A percentile compares a stretch with the other conserved stretches of the same genome.
Evolutionary conservation across 2,329 filamentous ascomycete species (phyloP).

Genomic region (Colletotrichum costaricense): DNA sequence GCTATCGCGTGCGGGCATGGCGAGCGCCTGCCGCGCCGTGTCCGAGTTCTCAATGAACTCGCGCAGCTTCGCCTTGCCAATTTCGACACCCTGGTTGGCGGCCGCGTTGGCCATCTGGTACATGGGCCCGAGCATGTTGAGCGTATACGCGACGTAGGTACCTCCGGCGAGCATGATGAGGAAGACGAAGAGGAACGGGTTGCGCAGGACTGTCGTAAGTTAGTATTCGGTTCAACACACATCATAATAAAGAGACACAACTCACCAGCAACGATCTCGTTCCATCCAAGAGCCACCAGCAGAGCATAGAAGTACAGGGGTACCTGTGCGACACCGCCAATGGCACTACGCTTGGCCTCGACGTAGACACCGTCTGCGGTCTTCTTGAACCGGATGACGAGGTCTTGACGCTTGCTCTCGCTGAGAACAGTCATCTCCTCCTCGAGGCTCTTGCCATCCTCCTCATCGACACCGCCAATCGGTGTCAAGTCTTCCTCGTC

Average conservation of each 20-base stretch:
- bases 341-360: slow-evolving; percentile 95
- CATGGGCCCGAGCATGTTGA: slow-evolving; percentile 97
- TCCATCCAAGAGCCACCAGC: slow-evolving; percentile 94
- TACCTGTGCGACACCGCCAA: slow-evolving; percentile 93
- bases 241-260: neutral
- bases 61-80: slow-evolving; percentile 90
- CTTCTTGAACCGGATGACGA: slow-evolving; percentile 97
- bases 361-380: slow-evolving; percentile 97
- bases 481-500: slow-evolving; percentile 91
- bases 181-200: slow-evolving; percentile 92
- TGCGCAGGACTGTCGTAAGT: slow-evolving; percentile 78
- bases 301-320: slow-evolving; percentile 95
- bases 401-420: slow-evolving; percentile 89
- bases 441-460: slow-evolving; percentile 92
- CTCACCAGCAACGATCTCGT: slow-evolving; percentile 94
- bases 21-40: slow-evolving; percentile 83
- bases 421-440: slow-evolving; percentile 97
- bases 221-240: slow-evolving; percentile 15
- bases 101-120: slow-evolving; percentile 95
- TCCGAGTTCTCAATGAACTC: slow-evolving; percentile 93
- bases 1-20: slow-evolving; percentile 69
- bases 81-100: slow-evolving; percentile 84
- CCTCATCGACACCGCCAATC: slow-evolving; percentile 94
- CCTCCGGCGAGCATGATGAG: slow-evolving; percentile 80
- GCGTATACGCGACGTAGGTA: slow-evolving; percentile 89